Conservation (phyloP, 129 eudicot genomes). For the Tagetes patula region DNA sequence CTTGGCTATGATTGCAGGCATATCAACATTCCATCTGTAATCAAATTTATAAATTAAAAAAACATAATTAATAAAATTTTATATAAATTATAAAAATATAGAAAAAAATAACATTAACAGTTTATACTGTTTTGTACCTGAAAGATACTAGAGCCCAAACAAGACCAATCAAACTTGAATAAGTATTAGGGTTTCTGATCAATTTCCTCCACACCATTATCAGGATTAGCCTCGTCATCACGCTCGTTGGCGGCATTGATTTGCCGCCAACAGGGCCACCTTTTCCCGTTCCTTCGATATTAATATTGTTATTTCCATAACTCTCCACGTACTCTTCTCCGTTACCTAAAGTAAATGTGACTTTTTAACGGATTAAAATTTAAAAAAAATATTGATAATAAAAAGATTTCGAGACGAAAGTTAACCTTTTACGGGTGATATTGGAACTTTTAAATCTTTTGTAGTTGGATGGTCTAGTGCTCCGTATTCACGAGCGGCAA, state of each 20-base stretch:
- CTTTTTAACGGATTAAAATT: constrained; percentile 25
- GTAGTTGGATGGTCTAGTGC: constrained; percentile 49
- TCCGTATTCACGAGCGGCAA: constrained; percentile 42
- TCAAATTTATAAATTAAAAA: background rate
- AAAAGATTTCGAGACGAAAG: background rate
- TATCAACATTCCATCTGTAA: constrained; percentile 64
- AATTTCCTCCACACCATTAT: constrained; percentile 97
- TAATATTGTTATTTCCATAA: constrained; percentile 61
- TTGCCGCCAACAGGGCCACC: constrained; percentile 27
- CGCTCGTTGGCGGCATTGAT: constrained; percentile 91
- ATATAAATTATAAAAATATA: background rate
- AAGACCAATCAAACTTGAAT: constrained; percentile 86
- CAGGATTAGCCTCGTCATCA: constrained; percentile 90
- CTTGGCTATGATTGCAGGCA: constrained; percentile 79
- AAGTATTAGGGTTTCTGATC: constrained; percentile 87
- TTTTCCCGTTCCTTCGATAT: constrained; percentile 41
- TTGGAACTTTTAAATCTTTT: constrained; percentile 57
- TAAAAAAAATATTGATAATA: too few species aligned
- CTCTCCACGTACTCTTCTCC: constrained; percentile 61
- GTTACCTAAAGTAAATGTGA: constrained; percentile 29
- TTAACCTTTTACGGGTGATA: constrained; percentile 73
- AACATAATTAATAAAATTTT: background rate
- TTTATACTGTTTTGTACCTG: constrained; percentile 51
- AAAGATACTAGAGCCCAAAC: constrained; percentile 82
- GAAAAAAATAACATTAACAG: background rate